A percentile compares a stretch with the other conserved stretches of the same genome.
phyloP scores from a whole-genome alignment of 78 protist genomes.

The Diacronema lutheri region DNA sequence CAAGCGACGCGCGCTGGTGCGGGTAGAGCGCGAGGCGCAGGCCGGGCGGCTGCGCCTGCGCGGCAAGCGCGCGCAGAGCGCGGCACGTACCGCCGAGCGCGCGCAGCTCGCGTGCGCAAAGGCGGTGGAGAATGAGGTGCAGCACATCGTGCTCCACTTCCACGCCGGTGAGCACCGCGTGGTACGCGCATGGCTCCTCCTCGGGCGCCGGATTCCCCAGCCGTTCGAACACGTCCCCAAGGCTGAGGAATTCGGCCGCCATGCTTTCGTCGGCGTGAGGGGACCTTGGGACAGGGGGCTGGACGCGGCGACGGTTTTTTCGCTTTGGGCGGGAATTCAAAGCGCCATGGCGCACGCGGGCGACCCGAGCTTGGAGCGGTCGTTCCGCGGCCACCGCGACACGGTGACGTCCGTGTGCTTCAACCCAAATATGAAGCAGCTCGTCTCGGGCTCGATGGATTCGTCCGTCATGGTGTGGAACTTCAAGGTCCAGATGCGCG shows the following conservation, averaged over 20 bases:
- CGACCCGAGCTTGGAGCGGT: slow-evolving; percentile 75
- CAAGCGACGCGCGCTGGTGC: slow-evolving; percentile 29
- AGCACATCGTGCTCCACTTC: neutral
- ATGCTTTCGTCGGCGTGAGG: too few species aligned
- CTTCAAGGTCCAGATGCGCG: slow-evolving; percentile 76
- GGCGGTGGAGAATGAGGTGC: neutral
- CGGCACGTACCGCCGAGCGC: neutral
- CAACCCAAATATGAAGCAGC: slow-evolving; percentile 73
- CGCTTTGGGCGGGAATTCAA: too few species aligned
- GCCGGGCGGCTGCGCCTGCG: neutral
- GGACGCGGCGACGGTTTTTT: too few species aligned
- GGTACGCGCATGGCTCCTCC: too few species aligned
- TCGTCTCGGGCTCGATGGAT: slow-evolving; percentile 71
- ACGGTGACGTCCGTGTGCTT: slow-evolving; percentile 55
- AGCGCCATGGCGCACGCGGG: neutral
- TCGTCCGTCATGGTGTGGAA: slow-evolving; percentile 87
- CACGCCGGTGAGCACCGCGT: too few species aligned
- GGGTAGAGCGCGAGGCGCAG: neutral
- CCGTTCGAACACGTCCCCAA: too few species aligned
- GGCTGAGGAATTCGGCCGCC: too few species aligned
- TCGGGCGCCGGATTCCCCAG: too few species aligned
- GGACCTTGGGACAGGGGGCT: too few species aligned
- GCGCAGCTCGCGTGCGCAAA: neutral
- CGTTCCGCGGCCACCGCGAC: slow-evolving; percentile 83
- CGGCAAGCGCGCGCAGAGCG: neutral